phyloP scores from a whole-genome alignment of 306 rosid species.

The Citrullus colocynthis region DNA sequence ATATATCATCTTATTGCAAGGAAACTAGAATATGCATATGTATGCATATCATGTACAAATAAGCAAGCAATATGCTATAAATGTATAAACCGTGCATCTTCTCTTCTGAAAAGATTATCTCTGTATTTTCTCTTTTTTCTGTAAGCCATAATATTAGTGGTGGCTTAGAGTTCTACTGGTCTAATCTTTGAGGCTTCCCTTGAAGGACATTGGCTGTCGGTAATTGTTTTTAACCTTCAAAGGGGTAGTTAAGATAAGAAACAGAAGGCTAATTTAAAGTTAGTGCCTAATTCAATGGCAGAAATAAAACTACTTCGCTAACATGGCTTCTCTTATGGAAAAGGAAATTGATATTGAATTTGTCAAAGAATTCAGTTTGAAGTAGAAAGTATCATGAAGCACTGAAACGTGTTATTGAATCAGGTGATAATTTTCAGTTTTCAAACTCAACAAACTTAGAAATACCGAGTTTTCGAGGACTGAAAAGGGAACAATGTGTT shows the following conservation, averaged over 20 bases:
- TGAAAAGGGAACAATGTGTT: not conserved
- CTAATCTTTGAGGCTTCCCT: not conserved
- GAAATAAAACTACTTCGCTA: not conserved
- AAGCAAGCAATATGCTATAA: not conserved
- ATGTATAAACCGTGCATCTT: not conserved
- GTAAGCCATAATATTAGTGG: not conserved
- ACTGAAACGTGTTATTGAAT: not conserved
- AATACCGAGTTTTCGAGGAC: not conserved
- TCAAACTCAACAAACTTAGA: not conserved
- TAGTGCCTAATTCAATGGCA: not conserved
- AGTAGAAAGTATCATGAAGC: not conserved
- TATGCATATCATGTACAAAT: not conserved
- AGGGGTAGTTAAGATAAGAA: not conserved
- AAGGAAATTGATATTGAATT: not conserved
- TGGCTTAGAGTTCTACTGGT: not conserved
- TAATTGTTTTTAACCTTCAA: not conserved
- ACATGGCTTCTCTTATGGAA: not conserved
- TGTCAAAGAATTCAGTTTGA: not conserved
- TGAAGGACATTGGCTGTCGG: not conserved
- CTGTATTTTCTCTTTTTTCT: not conserved
- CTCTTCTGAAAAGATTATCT: not conserved
- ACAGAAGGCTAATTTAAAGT: not conserved
- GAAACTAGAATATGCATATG: not conserved
- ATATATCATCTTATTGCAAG: not conserved
- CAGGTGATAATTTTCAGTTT: not conserved